phyloP scores from a whole-genome alignment of 495 filamentous ascomycete species.

The Pyrenula aspistea region DNA sequence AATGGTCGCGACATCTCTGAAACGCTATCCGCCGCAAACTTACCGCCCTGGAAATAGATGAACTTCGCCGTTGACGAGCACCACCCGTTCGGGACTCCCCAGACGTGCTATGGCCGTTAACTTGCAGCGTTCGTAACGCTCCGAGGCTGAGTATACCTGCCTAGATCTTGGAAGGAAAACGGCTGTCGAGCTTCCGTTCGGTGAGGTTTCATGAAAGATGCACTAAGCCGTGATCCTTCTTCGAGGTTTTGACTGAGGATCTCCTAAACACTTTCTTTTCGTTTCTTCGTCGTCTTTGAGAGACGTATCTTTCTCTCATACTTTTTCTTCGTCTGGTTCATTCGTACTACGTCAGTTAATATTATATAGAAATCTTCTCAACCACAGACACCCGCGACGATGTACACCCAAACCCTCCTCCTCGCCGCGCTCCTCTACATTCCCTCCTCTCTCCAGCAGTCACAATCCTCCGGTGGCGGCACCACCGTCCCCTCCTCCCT shows the following conservation, averaged over 20 bases:
- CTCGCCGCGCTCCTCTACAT: neutral
- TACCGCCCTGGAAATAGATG: neutral
- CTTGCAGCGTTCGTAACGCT: neutral
- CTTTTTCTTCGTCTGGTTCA: neutral
- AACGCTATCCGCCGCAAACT: neutral
- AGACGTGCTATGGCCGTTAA: neutral
- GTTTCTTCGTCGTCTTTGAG: neutral
- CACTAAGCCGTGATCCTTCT: neutral
- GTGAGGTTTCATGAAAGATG: neutral
- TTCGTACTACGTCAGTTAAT: no score
- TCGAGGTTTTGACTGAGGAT: neutral
- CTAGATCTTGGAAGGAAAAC: neutral
- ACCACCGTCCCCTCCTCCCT: neutral
- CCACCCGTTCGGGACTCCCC: neutral
- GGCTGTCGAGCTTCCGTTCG: neutral
- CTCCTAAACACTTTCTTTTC: neutral
- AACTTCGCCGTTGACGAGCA: neutral
- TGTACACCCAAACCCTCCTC: neutral
- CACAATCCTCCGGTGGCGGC: neutral
- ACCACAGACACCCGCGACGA: neutral
- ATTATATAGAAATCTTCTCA: no score
- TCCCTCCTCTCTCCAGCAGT: neutral
- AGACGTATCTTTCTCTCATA: neutral
- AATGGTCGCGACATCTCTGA: neutral
- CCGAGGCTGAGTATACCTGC: neutral